Percentiles rank a stretch among this genome's conserved stretches.
These are phyloP conservation scores for Tilletia indica DNA, from an alignment of 1,284 basidiomycete genomes.

Conservation along the genomic window DNA sequence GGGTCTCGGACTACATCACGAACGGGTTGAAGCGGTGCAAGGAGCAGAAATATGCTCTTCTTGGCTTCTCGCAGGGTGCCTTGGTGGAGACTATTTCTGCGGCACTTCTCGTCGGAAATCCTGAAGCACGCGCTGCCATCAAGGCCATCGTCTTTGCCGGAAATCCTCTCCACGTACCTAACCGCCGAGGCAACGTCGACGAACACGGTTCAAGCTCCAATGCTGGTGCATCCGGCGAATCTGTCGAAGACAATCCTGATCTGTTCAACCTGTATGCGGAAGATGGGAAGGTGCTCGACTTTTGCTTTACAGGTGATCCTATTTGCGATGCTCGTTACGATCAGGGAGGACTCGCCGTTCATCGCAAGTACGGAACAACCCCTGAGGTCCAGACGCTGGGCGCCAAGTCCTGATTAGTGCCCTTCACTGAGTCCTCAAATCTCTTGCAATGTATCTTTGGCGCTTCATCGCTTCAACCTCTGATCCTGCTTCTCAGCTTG, in stretches of 20 bases:
- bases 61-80: slow-evolving; percentile 4
- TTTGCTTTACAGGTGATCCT: not conserved
- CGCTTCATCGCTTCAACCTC: too few relatives aligned
- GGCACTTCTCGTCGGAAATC: not conserved
- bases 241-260: not conserved
- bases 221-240: not conserved
- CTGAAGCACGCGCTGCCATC: not conserved
- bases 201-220: not conserved
- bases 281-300: not conserved
- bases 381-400: too few relatives aligned
- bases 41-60: not conserved
- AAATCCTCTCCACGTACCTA: not conserved
- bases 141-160: not conserved
- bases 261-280: too few relatives aligned
- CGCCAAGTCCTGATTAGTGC: too few relatives aligned
- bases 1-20: not conserved
- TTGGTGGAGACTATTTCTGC: not conserved
- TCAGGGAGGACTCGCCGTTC: too few relatives aligned
- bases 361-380: too few relatives aligned
- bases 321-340: too few relatives aligned
- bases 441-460: too few relatives aligned
- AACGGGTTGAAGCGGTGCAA: not conserved
- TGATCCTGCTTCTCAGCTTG: too few relatives aligned
- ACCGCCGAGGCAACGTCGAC: not conserved
- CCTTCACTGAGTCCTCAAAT: too few relatives aligned